Evolutionary conservation across 345 rosid species (phyloP).

Genomic region (Raphanus sativus): DNA sequence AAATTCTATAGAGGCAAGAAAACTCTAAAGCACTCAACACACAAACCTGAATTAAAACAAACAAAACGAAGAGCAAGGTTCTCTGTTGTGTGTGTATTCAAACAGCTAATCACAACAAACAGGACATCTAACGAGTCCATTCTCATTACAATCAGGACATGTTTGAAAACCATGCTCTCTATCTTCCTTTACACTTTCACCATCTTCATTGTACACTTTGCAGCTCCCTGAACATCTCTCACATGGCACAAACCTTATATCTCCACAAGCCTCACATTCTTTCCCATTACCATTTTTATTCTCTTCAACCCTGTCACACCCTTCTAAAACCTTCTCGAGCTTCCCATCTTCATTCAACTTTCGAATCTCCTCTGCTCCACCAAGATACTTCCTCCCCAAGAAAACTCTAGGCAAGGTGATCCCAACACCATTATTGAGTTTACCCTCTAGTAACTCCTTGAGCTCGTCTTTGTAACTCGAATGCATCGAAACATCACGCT

Average conservation of each 20-base stretch:
- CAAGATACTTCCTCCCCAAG: constrained; percentile 65
- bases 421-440: constrained; percentile 35
- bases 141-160: constrained; percentile 91
- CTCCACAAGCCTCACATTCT: constrained; percentile 87
- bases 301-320: constrained; percentile 55
- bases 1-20: constrained; percentile 16
- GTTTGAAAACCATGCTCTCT: constrained; percentile 66
- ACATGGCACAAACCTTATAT: constrained; percentile 87
- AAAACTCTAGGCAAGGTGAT: constrained; percentile 68
- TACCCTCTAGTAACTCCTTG: constrained; percentile 51
- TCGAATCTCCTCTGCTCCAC: constrained; percentile 78
- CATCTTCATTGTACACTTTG: constrained; percentile 55
- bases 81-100: constrained; percentile 10
- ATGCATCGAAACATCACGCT: constrained; percentile 93
- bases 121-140: constrained; percentile 86
- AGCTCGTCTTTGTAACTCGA: constrained; percentile 78
- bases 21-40: constrained; percentile 1
- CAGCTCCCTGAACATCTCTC: constrained; percentile 92
- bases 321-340: constrained; percentile 60
- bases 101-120: constrained; percentile 50
- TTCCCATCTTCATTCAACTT: constrained; percentile 76
- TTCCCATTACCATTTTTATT: constrained; percentile 32
- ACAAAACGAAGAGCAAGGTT: not conserved
- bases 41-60: constrained; percentile 1
- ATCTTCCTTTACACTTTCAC: constrained; percentile 33